Base-by-base conservation (phyloP, 1,284 basidiomycete species). In the Cerrena zonata region DNA sequence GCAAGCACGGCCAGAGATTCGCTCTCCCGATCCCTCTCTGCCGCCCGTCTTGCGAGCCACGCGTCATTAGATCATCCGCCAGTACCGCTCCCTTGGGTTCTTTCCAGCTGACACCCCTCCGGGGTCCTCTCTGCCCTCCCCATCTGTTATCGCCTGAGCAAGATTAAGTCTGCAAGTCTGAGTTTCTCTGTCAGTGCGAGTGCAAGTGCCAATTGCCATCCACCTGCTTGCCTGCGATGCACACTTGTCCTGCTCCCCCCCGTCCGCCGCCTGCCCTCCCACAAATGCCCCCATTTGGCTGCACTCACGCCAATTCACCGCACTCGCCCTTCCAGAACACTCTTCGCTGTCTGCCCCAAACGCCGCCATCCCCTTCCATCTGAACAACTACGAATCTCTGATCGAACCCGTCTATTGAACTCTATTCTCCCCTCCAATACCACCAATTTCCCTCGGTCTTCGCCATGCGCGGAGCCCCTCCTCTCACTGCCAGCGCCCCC, bases 21-120 rank as follows among this genome's bases (percentile, higher is more conserved):
- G 30, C 30, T 34, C n/a, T n/a, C n/a, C 7, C 30, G 30, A 34
- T 34, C 15, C 30, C 30, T 15, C 15, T 34, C 15, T 34, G 30
- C 19, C 41, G 11, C 21, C 19, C 41, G 10, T 18, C 13, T 15
- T 5, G 39, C 27, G 21, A 22, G 39, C 15, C 34, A 38, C 47
- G 30, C 47, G 38, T 48, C 37, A 41, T 48, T 48, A 41, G 37
- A 48, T 48, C 47, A 40, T 41, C 47, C 47, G 41, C 22, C 30
- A n/a, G 13, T 42, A 42, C 41, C 41, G 22, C 21, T 22, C 11
- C 11, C 4, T 24, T 15, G 41, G 41, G 41, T 42, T 22, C n/a
- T n/a, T n/a, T n/a, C n/a, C n/a, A n/a, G 41, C 30, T 34, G 30
- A 15, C 30, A 34, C 30, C 30, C 7, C 30, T 34, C 30, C 30